Evolutionary conservation across 179 eudicot species (phyloP), one percentile per base, ranked within the genome.

Genomic region (Vitellaria paradoxa): DNA sequence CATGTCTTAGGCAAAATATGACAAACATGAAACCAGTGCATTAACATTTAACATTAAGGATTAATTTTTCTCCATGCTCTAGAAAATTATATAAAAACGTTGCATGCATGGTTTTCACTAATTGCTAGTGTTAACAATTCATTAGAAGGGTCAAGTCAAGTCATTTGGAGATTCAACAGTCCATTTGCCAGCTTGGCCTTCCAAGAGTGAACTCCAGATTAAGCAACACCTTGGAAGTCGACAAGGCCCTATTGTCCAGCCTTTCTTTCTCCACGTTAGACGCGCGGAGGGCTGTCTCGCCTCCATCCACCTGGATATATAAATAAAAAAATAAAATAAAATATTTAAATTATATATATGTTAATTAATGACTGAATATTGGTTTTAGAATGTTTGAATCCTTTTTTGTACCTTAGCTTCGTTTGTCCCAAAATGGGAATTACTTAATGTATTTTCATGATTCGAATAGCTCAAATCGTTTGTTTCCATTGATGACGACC

Each of bases 121-220:
- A 30, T 49, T 73, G 23, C 74, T 71, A 71, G 76, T 7, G 57
- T 30, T 30, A 30, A 30, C 37, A 30, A 30, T 30, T 30, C 89
- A 84, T 62, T 82, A 76, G 59, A 84, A 87, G 50, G 80, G 79
- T 42, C 7, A 12, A 50, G 66, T 70, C 5, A 65, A 68, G 47
- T 77, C 89, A 76, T 76, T 73, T 15, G 81, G 77, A 37, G 85
- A 74, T 68, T 79, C 77, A 20, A 78, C 80, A 11, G 73, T 85
- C 84, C 75, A 65, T 74, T 70, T 77, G 85, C 86, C 81, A 83
- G 72, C 70, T 88, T 62, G 91, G 73, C 47, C 90, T 79, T 75
- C 93, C 93, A 23, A 90, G 83, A 52, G 86, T 86, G 70, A 90
- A 81, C 85, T 90, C 93, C 42, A 90, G 77, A 50, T 50, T 50